These are phyloP conservation scores for Volvox africanus DNA, from an alignment of 139 green algal species.

Conservation along the genomic window DNA sequence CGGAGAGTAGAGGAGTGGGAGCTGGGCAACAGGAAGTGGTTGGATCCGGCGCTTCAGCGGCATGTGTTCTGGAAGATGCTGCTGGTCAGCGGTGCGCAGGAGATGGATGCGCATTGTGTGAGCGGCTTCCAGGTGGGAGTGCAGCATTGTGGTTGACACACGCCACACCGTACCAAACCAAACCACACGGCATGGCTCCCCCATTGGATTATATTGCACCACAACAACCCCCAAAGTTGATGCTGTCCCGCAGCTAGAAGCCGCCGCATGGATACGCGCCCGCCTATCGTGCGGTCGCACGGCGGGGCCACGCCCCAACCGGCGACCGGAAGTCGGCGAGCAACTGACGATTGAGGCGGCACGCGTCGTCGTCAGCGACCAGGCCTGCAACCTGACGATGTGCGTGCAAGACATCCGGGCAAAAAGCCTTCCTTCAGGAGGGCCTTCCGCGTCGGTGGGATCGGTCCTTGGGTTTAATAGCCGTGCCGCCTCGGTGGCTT, in stretches of 20 bases:
- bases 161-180: no score
- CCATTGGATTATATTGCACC: no score
- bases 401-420: conserved; percentile 14
- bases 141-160: no score
- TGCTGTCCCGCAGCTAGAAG: conserved; percentile 19
- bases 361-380: background rate
- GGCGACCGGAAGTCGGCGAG: background rate
- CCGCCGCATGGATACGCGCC: conserved; percentile 29
- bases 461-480: background rate
- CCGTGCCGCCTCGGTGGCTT: background rate
- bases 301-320: background rate
- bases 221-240: background rate
- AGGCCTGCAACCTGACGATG: background rate
- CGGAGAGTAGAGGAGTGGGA: no score
- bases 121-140: background rate
- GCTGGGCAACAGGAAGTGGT: no score
- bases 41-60: background rate
- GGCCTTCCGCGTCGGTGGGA: background rate
- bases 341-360: background rate
- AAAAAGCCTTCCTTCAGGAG: background rate
- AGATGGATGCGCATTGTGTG: conserved; percentile 1
- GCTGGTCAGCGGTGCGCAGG: conserved; percentile 21
- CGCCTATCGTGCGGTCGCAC: conserved; percentile 29
- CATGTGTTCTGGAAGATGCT: conserved; percentile 40
- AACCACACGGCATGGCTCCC: no score